These are phyloP conservation scores for Paramarasmius palmivorus DNA, from an alignment of 1,284 basidiomycete species.

Conservation along the genomic window DNA sequence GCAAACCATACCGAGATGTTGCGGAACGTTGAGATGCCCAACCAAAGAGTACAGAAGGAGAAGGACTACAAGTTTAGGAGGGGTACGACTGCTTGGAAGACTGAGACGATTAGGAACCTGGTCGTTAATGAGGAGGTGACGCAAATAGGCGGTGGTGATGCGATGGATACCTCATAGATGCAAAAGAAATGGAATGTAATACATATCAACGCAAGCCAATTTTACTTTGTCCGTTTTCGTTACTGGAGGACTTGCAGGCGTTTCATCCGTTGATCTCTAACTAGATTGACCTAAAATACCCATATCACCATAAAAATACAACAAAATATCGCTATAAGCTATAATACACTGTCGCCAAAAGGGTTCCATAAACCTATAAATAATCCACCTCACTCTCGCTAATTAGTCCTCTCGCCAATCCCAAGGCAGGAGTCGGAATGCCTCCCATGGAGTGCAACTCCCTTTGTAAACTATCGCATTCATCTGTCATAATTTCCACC, in stretches of 20 bases:
- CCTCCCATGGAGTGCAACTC: constrained; percentile 40
- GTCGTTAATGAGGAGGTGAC: constrained; percentile 73
- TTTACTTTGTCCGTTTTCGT: too few species aligned
- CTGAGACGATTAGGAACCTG: constrained; percentile 72
- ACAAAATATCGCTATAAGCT: too few species aligned
- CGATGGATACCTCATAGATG: constrained; percentile 63
- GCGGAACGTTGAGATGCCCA: constrained; percentile 91
- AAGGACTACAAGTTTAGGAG: constrained; percentile 81
- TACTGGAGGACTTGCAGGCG: too few species aligned
- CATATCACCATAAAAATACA: too few species aligned
- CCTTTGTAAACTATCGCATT: constrained; percentile 38
- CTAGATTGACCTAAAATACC: too few species aligned
- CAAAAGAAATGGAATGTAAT: not conserved
- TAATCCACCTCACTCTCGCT: too few species aligned
- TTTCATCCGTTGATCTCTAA: too few species aligned
- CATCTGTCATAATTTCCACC: constrained; percentile 42
- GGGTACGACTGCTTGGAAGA: constrained; percentile 89
- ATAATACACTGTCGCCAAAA: too few species aligned
- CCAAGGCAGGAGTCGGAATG: constrained; percentile 43
- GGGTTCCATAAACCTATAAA: too few species aligned
- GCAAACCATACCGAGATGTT: constrained; percentile 83
- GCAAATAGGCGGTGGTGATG: constrained; percentile 51
- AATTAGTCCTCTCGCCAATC: constrained; percentile 20
- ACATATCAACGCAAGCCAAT: too few species aligned
- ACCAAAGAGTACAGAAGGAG: constrained; percentile 85